Conservation (phyloP, 2,329 filamentous ascomycete genomes). For the Capronia americana region DNA sequence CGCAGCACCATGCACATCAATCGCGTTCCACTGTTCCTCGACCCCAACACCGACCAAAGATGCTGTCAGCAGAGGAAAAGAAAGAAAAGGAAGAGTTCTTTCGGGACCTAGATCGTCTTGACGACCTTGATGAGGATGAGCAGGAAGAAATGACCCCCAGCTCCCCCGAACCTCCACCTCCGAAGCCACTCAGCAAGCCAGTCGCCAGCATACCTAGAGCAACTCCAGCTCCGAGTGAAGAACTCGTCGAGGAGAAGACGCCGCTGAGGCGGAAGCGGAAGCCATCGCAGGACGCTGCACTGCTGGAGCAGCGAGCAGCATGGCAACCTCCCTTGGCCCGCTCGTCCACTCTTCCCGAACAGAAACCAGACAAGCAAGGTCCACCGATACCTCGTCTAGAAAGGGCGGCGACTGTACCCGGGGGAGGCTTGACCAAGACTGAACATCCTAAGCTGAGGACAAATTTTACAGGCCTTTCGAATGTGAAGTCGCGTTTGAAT, state of each 20-base stretch:
- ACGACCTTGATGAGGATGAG: conserved; percentile 40
- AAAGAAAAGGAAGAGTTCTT: conserved; percentile 40
- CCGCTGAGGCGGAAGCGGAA: conserved; percentile 10
- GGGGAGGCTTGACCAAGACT: not conserved
- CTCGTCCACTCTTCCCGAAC: not conserved
- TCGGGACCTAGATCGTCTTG: conserved; percentile 33
- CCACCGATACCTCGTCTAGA: conserved; percentile 1
- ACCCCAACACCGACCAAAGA: conserved; percentile 15
- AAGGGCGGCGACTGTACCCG: conserved; percentile 6
- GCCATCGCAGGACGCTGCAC: not conserved
- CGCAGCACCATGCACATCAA: conserved; percentile 1
- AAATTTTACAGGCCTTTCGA: conserved; percentile 28
- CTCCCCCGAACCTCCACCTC: not conserved
- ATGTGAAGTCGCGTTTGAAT: conserved; percentile 52
- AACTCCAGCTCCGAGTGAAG: conserved; percentile 3
- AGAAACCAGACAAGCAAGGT: not conserved
- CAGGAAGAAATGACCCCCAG: conserved; percentile 38
- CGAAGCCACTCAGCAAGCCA: not conserved
- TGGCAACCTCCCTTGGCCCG: not conserved
- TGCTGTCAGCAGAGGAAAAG: conserved; percentile 28
- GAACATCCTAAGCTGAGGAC: not conserved
- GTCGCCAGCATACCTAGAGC: not conserved
- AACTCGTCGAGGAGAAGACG: not conserved
- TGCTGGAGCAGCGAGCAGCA: not conserved
- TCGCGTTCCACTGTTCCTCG: not conserved